Conservation (phyloP, 768 basidiomycete species). For the Boletus vinaceobasis region DNA sequence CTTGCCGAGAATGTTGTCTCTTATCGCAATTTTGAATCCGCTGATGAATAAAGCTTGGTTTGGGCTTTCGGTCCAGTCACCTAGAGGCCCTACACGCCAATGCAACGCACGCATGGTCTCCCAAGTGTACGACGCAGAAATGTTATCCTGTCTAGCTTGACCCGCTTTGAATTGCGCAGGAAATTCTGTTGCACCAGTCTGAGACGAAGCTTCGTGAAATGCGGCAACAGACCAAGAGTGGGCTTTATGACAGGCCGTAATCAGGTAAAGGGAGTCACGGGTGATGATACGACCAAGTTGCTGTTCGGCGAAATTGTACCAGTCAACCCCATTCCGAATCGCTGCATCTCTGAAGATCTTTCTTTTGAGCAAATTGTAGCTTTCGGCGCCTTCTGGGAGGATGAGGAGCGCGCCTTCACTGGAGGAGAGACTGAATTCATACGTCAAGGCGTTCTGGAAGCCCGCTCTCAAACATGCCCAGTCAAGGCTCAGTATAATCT, state of each 20-base stretch:
- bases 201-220: constrained; percentile 2
- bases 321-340: constrained; percentile 13
- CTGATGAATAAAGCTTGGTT: constrained; percentile 29
- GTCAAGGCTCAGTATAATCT: neutral
- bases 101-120: constrained; percentile 4
- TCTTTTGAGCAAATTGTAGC: constrained; percentile 18
- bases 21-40: constrained; percentile 23
- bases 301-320: constrained; percentile 27
- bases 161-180: constrained; percentile 7
- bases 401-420: constrained; percentile 30
- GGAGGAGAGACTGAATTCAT: constrained; percentile 11
- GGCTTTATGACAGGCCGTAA: constrained; percentile 15
- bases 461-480: neutral
- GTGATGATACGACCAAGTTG: constrained; percentile 9
- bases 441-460: neutral
- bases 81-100: constrained; percentile 10
- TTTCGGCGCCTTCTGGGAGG: constrained; percentile 31
- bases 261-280: constrained; percentile 21
- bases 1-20: neutral
- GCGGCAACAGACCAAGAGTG: constrained; percentile 29
- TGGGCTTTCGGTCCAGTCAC: neutral
- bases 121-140: constrained; percentile 9
- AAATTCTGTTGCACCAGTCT: neutral
- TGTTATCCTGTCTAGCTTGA: neutral
- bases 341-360: constrained; percentile 21